Evolutionary conservation across 1,284 basidiomycete genomes (phyloP).

Genomic region (Cutaneotrichosporon mucoides): DNA sequence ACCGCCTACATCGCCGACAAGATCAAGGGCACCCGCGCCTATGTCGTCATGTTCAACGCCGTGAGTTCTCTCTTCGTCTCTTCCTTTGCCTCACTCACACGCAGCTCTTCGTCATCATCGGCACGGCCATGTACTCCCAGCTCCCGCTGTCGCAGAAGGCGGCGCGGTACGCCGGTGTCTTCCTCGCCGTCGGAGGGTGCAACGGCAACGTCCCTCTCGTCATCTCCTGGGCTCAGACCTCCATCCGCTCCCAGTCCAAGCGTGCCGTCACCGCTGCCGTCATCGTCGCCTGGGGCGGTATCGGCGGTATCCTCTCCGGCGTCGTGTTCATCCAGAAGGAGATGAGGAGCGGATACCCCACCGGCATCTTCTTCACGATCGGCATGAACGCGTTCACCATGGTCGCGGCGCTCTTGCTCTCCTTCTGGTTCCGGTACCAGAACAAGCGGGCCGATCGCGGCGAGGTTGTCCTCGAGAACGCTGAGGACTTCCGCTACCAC

Average conservation of each 20-base stretch:
- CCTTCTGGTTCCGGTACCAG: conserved; percentile 10
- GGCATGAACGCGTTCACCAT: conserved; percentile 9
- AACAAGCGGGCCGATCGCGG: conserved; percentile 14
- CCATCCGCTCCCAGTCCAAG: conserved; percentile 50
- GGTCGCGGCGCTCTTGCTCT: background rate
- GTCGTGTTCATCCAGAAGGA: conserved; percentile 21
- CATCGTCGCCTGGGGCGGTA: conserved; percentile 19
- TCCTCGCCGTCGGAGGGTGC: conserved; percentile 39
- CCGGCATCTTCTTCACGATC: conserved; percentile 18
- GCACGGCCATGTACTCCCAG: conserved; percentile 16
- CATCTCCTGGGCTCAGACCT: conserved; percentile 46
- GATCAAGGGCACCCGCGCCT: conserved; percentile 11
- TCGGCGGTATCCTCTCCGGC: conserved; percentile 20
- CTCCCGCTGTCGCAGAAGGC: conserved; percentile 7
- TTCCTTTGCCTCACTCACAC: background rate
- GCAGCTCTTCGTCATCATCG: conserved; percentile 5
- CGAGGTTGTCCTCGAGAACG: conserved; percentile 7
- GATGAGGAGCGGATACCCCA: conserved; percentile 10
- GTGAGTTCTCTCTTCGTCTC: background rate
- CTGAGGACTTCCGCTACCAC: conserved; percentile 16
- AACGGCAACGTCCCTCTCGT: conserved; percentile 39
- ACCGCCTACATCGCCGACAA: conserved; percentile 46
- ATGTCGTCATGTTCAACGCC: conserved; percentile 11
- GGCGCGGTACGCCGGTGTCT: conserved; percentile 14
- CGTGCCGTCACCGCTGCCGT: conserved; percentile 27